A percentile compares a stretch with the other conserved stretches of the same genome.
These are phyloP conservation scores for Copromyces sp. DNA, from an alignment of 495 filamentous ascomycete genomes.

Conservation along the genomic window DNA sequence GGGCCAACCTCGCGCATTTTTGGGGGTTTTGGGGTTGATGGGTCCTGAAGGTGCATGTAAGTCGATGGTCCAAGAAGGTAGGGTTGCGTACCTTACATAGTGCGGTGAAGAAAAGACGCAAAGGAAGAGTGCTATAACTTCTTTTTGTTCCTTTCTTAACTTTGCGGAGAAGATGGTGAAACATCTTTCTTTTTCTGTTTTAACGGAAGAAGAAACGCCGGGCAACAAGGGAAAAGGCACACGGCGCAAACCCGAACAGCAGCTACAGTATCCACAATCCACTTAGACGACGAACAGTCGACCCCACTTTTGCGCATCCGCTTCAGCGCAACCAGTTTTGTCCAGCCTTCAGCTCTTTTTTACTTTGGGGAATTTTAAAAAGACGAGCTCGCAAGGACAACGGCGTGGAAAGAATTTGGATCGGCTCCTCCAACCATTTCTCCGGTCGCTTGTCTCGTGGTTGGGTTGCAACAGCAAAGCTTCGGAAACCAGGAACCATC, in stretches of 20 bases:
- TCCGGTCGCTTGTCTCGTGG: not conserved
- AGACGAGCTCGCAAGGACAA: not conserved
- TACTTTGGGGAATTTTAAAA: not conserved
- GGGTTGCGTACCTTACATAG: not conserved
- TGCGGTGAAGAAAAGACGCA: not conserved
- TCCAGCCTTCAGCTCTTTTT: not conserved
- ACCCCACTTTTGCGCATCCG: not conserved
- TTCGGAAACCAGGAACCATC: not conserved
- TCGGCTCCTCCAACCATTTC: not conserved
- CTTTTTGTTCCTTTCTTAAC: not conserved
- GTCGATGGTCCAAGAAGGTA: not conserved
- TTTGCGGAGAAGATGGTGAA: not conserved
- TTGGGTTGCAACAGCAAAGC: not conserved
- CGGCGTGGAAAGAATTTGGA: not conserved
- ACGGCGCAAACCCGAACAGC: not conserved
- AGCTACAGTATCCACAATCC: not conserved
- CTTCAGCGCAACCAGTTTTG: not conserved
- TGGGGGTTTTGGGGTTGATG: not conserved
- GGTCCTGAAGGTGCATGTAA: not conserved
- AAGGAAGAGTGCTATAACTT: not conserved
- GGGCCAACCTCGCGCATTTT: not conserved
- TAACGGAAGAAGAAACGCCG: not conserved
- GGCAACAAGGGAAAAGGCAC: not conserved
- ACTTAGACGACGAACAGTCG: not conserved
- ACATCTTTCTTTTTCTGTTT: not conserved